phyloP scores from a whole-genome alignment of 345 rosid species.

The Populus euphratica region DNA sequence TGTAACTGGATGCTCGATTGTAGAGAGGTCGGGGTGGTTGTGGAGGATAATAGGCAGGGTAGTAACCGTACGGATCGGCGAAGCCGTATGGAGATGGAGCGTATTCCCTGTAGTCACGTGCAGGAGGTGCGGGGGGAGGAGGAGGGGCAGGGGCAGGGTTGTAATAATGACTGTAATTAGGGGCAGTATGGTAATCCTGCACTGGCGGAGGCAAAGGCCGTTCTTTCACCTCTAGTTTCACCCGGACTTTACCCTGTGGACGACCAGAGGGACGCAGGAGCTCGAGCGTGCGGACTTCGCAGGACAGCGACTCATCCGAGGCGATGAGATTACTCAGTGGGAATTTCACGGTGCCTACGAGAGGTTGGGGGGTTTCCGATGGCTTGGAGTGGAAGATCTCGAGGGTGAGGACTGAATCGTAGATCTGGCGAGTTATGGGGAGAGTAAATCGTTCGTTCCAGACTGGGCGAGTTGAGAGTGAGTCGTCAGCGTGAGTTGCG shows the following conservation, averaged over 20 bases:
- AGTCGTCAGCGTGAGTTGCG: conserved; percentile 19
- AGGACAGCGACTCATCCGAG: neutral
- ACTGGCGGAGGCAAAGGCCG: conserved; percentile 28
- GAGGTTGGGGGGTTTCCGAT: conserved; percentile 20
- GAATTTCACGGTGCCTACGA: conserved; percentile 17
- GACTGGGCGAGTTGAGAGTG: conserved; percentile 19
- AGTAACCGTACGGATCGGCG: conserved; percentile 31
- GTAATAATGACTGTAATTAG: conserved; percentile 41
- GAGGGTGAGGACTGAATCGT: conserved; percentile 18
- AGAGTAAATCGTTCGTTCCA: conserved; percentile 25
- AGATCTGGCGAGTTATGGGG: conserved; percentile 24
- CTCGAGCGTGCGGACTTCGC: neutral
- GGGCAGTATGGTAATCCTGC: conserved; percentile 39
- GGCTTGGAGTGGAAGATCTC: conserved; percentile 26
- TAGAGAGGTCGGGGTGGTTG: conserved; percentile 37
- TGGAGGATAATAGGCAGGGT: conserved; percentile 34
- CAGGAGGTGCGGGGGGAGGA: conserved; percentile 1
- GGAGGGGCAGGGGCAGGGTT: conserved; percentile 41
- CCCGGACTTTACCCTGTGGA: conserved; percentile 17
- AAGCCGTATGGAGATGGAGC: conserved; percentile 23
- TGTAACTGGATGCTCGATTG: conserved; percentile 34
- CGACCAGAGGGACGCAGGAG: conserved; percentile 21
- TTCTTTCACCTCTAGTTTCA: conserved; percentile 13
- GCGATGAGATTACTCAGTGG: conserved; percentile 5
- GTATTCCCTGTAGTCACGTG: conserved; percentile 42